phyloP scores from a whole-genome alignment of 345 rosid genomes.

The Rhizophora mangle region DNA sequence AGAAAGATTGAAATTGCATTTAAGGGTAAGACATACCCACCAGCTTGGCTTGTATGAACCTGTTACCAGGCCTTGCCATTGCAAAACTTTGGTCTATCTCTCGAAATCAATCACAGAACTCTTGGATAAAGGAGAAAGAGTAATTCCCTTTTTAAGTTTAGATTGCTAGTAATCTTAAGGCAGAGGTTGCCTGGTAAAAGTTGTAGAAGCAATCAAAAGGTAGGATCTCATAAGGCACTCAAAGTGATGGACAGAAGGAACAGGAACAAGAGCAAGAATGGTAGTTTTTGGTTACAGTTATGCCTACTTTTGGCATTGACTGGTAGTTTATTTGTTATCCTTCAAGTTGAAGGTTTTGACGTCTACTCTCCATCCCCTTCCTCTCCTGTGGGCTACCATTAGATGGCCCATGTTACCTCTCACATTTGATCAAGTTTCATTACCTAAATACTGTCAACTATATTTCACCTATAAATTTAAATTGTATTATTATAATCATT shows the following conservation, averaged over 20 bases:
- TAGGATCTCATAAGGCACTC: background rate
- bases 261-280: constrained; percentile 23
- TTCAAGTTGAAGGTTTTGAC: background rate
- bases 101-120: background rate
- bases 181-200: background rate
- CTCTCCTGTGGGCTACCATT: too few relatives aligned
- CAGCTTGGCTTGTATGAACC: constrained; percentile 52
- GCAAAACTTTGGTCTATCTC: background rate
- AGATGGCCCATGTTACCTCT: too few relatives aligned
- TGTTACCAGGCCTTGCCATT: constrained; percentile 51
- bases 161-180: background rate
- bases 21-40: constrained; percentile 48
- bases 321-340: constrained; percentile 17
- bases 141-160: too few relatives aligned
- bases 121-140: background rate
- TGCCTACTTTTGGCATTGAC: constrained; percentile 20
- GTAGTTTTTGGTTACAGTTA: constrained; percentile 19
- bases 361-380: too few relatives aligned
- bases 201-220: background rate
- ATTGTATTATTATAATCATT: too few relatives aligned
- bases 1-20: background rate
- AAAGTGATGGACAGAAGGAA: background rate
- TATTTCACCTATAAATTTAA: too few relatives aligned
- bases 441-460: too few relatives aligned
- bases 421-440: too few relatives aligned